These are phyloP conservation scores for Coemansia sp. DNA, from an alignment of 192 early-diverging fungal species.

Conservation along the genomic window DNA sequence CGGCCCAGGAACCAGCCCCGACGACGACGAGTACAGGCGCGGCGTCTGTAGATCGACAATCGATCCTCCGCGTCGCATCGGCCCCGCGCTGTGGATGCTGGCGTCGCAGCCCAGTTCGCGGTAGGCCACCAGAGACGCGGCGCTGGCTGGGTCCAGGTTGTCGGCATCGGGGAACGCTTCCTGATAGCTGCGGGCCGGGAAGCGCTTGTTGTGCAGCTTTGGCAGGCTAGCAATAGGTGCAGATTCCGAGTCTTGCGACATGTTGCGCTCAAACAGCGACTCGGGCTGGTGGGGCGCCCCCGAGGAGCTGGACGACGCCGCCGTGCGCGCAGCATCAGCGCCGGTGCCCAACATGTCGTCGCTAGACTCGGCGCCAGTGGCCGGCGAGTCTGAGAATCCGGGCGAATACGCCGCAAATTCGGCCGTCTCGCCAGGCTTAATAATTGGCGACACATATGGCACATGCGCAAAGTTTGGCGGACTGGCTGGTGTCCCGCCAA, in stretches of 20 bases:
- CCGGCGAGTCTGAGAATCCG: slow-evolving; percentile 22
- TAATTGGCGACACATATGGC: neutral
- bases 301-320: slow-evolving; percentile 22
- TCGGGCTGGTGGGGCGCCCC: slow-evolving; percentile 9
- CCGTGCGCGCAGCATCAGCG: neutral
- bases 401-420: slow-evolving; percentile 38
- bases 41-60: slow-evolving; percentile 9
- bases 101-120: slow-evolving; percentile 5
- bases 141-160: neutral
- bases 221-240: slow-evolving; percentile 32
- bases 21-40: slow-evolving; percentile 24
- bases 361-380: neutral
- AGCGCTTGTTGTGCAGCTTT: neutral
- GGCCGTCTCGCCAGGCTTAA: neutral
- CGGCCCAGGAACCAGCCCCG: slow-evolving; percentile 8
- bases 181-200: neutral
- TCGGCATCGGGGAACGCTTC: slow-evolving; percentile 11
- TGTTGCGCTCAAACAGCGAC: slow-evolving; percentile 27
- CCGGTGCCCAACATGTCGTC: neutral
- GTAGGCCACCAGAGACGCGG: neutral
- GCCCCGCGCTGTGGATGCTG: slow-evolving; percentile 3
- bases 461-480: neutral
- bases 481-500: slow-evolving; percentile 10
- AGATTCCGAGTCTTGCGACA: slow-evolving; percentile 24
- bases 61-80: neutral